phyloP scores from a whole-genome alignment of 495 filamentous ascomycete genomes.

The Aspergillus diversus region DNA sequence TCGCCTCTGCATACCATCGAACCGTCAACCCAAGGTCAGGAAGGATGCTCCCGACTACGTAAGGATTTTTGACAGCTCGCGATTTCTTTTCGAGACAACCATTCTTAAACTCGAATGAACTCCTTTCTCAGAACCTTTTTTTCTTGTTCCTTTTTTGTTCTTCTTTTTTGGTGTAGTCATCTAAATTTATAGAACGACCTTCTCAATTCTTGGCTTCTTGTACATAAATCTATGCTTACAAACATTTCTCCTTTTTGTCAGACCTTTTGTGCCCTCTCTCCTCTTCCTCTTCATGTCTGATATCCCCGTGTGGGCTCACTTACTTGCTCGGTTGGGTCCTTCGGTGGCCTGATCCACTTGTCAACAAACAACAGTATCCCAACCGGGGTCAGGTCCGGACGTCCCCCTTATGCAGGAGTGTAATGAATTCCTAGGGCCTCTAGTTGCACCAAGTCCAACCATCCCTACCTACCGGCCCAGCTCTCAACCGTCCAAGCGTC shows the following conservation, averaged over 20 bases:
- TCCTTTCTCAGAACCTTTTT: constrained; percentile 11
- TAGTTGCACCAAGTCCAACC: constrained; percentile 46
- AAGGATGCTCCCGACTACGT: constrained; percentile 21
- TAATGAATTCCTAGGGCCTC: constrained; percentile 33
- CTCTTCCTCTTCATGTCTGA: constrained; percentile 9
- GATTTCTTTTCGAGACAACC: constrained; percentile 6
- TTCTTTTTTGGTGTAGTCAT: constrained; percentile 15
- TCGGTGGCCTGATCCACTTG: constrained; percentile 4
- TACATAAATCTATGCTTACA: constrained; percentile 21
- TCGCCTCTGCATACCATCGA: constrained; percentile 23
- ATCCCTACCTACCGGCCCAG: constrained; percentile 45
- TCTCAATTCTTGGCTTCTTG: constrained; percentile 19
- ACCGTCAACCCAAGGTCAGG: constrained; percentile 13
- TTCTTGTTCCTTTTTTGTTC: background rate
- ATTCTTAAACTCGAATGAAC: constrained; percentile 27
- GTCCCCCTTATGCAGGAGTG: constrained; percentile 38
- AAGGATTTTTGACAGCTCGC: constrained; percentile 30
- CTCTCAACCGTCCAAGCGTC: constrained; percentile 33
- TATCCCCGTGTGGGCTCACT: constrained; percentile 7
- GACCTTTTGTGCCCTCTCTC: constrained; percentile 4
- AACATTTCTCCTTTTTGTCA: background rate
- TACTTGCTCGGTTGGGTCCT: constrained; percentile 1
- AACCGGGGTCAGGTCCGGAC: constrained; percentile 18
- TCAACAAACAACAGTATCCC: constrained; percentile 11
- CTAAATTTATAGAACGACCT: constrained; percentile 6